phyloP scores from a whole-genome alignment of 345 rosid species.

The Microthlaspi erraticum region DNA sequence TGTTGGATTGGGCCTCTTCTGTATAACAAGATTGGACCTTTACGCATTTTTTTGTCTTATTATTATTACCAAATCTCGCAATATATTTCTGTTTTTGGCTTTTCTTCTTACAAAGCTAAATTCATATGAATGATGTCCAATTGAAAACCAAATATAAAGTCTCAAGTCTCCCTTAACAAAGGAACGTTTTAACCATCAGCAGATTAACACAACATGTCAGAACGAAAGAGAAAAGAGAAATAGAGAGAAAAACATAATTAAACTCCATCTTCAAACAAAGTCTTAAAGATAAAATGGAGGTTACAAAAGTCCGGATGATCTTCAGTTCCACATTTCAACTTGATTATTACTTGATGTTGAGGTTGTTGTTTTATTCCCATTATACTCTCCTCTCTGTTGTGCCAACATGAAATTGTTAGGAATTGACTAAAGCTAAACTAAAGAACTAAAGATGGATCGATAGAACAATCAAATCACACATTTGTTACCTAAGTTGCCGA shows the following conservation, averaged over 20 bases:
- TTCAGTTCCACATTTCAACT: slow-evolving; percentile 10
- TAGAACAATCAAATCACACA: not conserved
- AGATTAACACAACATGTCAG: not conserved
- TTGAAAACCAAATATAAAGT: not conserved
- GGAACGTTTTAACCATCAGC: not conserved
- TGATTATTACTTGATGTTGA: slow-evolving; percentile 7
- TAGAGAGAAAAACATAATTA: not conserved
- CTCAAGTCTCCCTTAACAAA: not conserved
- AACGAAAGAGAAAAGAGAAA: not conserved
- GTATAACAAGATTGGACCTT: slow-evolving; percentile 7
- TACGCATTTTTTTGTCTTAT: not conserved
- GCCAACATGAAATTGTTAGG: not conserved
- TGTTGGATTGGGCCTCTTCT: slow-evolving; percentile 41
- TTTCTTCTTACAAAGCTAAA: not conserved
- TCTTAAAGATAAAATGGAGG: not conserved
- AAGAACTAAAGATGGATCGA: not conserved
- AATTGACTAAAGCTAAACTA: not conserved
- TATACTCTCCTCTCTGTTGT: slow-evolving; percentile 6
- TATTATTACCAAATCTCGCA: not conserved
- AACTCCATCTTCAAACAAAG: not conserved
- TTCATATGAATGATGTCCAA: not conserved
- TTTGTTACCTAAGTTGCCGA: slow-evolving; percentile 15
- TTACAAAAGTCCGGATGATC: slow-evolving; percentile 15
- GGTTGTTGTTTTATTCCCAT: slow-evolving; percentile 1
- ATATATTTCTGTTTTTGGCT: slow-evolving; percentile 17